Evolutionary conservation across 306 rosid species (phyloP).

Genomic region (Quercus glauca): DNA sequence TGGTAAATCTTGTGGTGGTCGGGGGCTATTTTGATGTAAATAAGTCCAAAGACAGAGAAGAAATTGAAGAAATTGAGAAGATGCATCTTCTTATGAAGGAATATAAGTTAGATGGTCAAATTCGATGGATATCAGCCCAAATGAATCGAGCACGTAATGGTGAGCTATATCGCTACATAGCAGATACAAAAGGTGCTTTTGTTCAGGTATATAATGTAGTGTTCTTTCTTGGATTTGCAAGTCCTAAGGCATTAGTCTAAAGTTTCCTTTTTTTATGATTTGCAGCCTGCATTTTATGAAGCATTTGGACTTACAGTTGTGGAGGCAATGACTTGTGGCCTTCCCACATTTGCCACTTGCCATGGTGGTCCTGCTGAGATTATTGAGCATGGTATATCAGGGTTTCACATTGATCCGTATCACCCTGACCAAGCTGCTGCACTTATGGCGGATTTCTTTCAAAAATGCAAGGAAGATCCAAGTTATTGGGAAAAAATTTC

Average conservation of each 20-base stretch:
- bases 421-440: slow-evolving; percentile 70
- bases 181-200: slow-evolving; percentile 85
- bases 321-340: slow-evolving; percentile 94
- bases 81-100: slow-evolving; percentile 67
- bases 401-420: slow-evolving; percentile 92
- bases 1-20: slow-evolving; percentile 78
- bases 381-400: slow-evolving; percentile 80
- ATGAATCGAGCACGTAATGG: slow-evolving; percentile 90
- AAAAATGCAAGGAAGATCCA: slow-evolving; percentile 61
- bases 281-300: slow-evolving; percentile 96
- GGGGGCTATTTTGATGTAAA: slow-evolving; percentile 80
- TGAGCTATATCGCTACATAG: slow-evolving; percentile 87
- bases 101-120: slow-evolving; percentile 60
- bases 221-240: slow-evolving; percentile 10
- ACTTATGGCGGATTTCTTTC: slow-evolving; percentile 62
- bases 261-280: background rate
- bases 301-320: slow-evolving; percentile 98
- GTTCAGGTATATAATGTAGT: slow-evolving; percentile 61
- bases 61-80: slow-evolving; percentile 87
- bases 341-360: slow-evolving; percentile 86
- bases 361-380: slow-evolving; percentile 99
- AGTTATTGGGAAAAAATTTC: slow-evolving; percentile 70
- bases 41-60: slow-evolving; percentile 86
- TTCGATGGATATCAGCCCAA: slow-evolving; percentile 88
- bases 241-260: background rate